Evolutionary conservation across 768 basidiomycete genomes (phyloP).

Genomic region (Lactarius akahatsu): DNA sequence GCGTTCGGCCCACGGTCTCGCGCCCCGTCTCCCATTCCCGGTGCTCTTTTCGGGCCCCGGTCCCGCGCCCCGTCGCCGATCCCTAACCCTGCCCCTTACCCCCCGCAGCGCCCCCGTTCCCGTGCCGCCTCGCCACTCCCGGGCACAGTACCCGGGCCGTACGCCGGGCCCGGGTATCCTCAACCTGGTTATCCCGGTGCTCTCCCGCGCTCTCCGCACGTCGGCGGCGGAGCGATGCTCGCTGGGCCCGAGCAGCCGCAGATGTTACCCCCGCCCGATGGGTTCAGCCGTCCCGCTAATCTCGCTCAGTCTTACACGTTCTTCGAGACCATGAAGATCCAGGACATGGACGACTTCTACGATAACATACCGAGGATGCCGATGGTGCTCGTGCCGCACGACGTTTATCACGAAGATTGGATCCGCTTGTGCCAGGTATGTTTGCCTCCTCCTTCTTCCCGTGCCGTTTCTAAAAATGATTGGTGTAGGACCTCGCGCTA

Average conservation of each 20-base stretch:
- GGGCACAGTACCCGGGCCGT: slow-evolving; percentile 18
- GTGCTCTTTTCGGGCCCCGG: slow-evolving; percentile 31
- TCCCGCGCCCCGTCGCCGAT: slow-evolving; percentile 28
- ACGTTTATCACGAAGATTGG: slow-evolving; percentile 80
- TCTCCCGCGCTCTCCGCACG: slow-evolving; percentile 22
- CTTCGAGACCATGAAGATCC: slow-evolving; percentile 69
- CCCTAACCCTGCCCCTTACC: slow-evolving; percentile 23
- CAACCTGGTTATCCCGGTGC: slow-evolving; percentile 10
- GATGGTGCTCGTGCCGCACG: slow-evolving; percentile 65
- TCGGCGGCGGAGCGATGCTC: slow-evolving; percentile 19
- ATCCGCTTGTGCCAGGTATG: slow-evolving; percentile 71
- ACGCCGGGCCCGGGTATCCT: slow-evolving; percentile 24
- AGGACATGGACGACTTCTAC: slow-evolving; percentile 75
- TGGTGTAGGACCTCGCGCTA: slow-evolving; percentile 61
- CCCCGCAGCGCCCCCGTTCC: slow-evolving; percentile 26
- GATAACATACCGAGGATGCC: slow-evolving; percentile 73
- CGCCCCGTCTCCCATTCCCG: slow-evolving; percentile 56
- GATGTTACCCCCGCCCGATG: slow-evolving; percentile 55
- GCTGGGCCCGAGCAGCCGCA: slow-evolving; percentile 22
- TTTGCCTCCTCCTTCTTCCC: slow-evolving; percentile 10
- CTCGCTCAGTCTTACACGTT: slow-evolving; percentile 62
- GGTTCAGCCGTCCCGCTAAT: slow-evolving; percentile 72
- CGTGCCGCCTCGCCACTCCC: slow-evolving; percentile 26
- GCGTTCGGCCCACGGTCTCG: slow-evolving; percentile 36
- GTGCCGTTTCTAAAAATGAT: not conserved